phyloP scores from a whole-genome alignment of 139 green algal species.

The Chlorella vulgaris region DNA sequence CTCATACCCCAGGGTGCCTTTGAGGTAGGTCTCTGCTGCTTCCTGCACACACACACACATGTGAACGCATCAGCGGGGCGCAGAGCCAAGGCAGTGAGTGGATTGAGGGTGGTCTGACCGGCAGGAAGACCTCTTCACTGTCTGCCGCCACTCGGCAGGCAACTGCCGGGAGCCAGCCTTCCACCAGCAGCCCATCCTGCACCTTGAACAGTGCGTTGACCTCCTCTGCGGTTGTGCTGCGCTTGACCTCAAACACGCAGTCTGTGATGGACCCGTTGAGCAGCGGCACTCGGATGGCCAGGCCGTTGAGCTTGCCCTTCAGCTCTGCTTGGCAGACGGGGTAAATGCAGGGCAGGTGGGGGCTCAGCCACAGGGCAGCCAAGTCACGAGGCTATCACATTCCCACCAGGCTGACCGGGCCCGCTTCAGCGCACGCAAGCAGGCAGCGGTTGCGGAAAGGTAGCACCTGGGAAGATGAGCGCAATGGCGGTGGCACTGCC shows the following conservation, averaged over 20 bases:
- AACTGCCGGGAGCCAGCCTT: not conserved
- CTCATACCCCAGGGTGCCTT: slow-evolving; percentile 82
- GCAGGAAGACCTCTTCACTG: too few species aligned
- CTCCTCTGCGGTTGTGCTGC: slow-evolving; percentile 71
- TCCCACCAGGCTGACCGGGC: too few species aligned
- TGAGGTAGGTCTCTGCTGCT: slow-evolving; percentile 67
- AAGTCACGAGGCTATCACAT: too few species aligned
- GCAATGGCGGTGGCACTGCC: slow-evolving; percentile 86
- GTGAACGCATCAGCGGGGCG: not conserved
- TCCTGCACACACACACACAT: slow-evolving; percentile 46
- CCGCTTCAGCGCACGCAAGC: too few species aligned
- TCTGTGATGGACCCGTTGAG: slow-evolving; percentile 87
- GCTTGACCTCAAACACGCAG: slow-evolving; percentile 73
- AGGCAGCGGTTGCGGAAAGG: too few species aligned
- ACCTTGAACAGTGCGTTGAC: slow-evolving; percentile 83
- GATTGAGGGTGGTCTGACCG: too few species aligned
- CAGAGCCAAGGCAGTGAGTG: not conserved
- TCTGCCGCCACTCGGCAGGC: too few species aligned
- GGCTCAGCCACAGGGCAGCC: too few species aligned
- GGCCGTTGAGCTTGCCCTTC: slow-evolving; percentile 90
- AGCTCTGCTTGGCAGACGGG: slow-evolving; percentile 55
- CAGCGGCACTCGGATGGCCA: slow-evolving; percentile 86
- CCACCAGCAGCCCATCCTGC: not conserved
- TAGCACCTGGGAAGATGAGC: slow-evolving; percentile 82
- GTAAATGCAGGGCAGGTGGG: not conserved